Conservation (phyloP, 2,329 filamentous ascomycete species). For the Alternaria novae-zelandiae region DNA sequence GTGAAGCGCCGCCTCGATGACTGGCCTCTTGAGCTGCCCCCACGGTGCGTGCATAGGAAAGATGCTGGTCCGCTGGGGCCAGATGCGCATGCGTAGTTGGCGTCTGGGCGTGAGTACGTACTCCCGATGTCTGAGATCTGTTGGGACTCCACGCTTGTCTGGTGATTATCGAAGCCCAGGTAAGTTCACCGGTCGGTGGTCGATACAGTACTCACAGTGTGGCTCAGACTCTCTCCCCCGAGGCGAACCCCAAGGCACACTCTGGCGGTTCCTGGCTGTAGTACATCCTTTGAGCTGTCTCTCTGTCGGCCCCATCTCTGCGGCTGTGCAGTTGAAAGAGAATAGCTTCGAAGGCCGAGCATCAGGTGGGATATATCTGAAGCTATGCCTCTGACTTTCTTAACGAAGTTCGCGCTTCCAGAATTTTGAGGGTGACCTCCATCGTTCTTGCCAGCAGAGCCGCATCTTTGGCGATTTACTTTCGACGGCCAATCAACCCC, state of each 20-base stretch:
- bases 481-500: background rate
- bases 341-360: background rate
- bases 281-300: background rate
- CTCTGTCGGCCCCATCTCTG: background rate
- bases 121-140: background rate
- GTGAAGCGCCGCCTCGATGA: background rate
- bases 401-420: background rate
- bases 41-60: background rate
- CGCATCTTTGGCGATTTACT: background rate
- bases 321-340: background rate
- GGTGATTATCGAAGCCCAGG: background rate
- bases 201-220: background rate
- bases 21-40: background rate
- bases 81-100: background rate
- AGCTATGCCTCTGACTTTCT: background rate
- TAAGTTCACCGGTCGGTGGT: background rate
- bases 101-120: background rate
- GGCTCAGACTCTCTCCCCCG: background rate
- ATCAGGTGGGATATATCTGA: background rate
- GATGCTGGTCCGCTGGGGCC: background rate
- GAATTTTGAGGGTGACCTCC: accelerated
- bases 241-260: background rate
- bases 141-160: background rate
- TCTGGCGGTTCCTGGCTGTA: background rate
- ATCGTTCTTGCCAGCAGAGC: background rate